These are phyloP conservation scores for Alternaria postmessia DNA, from an alignment of 2,329 filamentous ascomycete genomes.

Conservation along the genomic window DNA sequence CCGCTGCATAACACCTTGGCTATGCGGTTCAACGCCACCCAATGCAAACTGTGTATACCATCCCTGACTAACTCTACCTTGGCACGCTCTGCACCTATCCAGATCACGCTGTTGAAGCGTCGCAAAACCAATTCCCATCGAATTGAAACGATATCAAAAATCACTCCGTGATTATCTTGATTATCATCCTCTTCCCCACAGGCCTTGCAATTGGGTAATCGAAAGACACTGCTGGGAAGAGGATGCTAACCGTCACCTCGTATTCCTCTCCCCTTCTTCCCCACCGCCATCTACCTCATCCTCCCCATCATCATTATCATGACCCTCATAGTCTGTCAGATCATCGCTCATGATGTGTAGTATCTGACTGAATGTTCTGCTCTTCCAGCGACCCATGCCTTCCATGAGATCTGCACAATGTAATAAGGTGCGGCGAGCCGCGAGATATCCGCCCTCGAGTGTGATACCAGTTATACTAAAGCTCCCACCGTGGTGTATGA, in stretches of 20 bases:
- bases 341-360: constrained; percentile 65
- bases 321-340: constrained; percentile 48
- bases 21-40: constrained; percentile 2
- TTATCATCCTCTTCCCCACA: constrained; percentile 39
- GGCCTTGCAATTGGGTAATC: constrained; percentile 31
- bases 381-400: constrained; percentile 62
- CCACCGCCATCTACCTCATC: background rate
- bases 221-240: constrained; percentile 30
- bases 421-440: constrained; percentile 60
- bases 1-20: constrained; percentile 1
- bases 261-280: background rate
- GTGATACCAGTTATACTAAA: constrained; percentile 59
- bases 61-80: background rate
- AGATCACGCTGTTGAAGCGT: constrained; percentile 1
- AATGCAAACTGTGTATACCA: constrained; percentile 3
- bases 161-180: background rate
- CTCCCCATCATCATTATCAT: constrained; percentile 18
- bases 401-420: constrained; percentile 63
- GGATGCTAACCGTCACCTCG: constrained; percentile 38
- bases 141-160: background rate
- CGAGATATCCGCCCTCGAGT: constrained; percentile 60
- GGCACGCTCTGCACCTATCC: background rate
- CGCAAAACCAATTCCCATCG: background rate
- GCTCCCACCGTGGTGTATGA: constrained; percentile 59
- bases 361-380: constrained; percentile 60